Conservation (phyloP, 2,329 filamentous ascomycete species). For the Gnomoniopsis sp. region DNA sequence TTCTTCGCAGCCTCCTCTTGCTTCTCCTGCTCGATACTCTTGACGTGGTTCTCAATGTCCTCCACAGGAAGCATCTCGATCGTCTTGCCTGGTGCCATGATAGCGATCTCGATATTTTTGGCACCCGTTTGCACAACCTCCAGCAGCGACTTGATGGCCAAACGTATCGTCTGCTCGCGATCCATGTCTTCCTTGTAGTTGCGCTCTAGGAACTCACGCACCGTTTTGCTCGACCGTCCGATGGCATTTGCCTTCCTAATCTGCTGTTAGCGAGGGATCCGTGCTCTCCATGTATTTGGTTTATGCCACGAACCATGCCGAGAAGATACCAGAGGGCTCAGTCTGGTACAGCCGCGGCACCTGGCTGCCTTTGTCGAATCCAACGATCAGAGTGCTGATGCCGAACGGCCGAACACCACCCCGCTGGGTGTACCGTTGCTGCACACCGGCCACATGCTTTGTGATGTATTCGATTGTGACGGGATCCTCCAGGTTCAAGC, state of each 20-base stretch:
- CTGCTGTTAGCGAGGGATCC: conserved; percentile 8
- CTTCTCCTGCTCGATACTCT: conserved; percentile 99
- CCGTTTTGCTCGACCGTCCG: conserved; percentile 96
- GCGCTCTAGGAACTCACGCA: conserved; percentile 95
- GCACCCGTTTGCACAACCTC: conserved; percentile 98
- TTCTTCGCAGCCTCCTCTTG: conserved; percentile 97
- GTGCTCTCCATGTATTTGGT: conserved; percentile 16
- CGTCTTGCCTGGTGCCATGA: conserved; percentile 89
- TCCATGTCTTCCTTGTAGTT: conserved; percentile 99
- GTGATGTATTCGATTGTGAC: conserved; percentile 99
- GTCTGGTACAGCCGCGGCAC: conserved; percentile 93
- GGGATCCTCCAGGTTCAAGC: conserved; percentile 94
- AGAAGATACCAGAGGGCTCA: conserved; percentile 99
- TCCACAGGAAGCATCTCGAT: conserved; percentile 94
- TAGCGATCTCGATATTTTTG: conserved; percentile 99
- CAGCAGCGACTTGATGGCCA: conserved; percentile 96
- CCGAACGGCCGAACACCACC: conserved; percentile 98
- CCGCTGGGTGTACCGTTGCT: conserved; percentile 98
- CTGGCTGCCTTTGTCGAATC: conserved; percentile 93
- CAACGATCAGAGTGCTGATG: conserved; percentile 95
- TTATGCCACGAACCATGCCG: conserved; percentile 71
- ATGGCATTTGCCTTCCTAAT: conserved; percentile 98
- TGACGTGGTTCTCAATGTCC: conserved; percentile 95
- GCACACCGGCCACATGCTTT: conserved; percentile 95
- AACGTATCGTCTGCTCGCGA: conserved; percentile 88